These are phyloP conservation scores for Yamadazyma laniorum DNA, from an alignment of 805 yeast species.

Conservation along the genomic window DNA sequence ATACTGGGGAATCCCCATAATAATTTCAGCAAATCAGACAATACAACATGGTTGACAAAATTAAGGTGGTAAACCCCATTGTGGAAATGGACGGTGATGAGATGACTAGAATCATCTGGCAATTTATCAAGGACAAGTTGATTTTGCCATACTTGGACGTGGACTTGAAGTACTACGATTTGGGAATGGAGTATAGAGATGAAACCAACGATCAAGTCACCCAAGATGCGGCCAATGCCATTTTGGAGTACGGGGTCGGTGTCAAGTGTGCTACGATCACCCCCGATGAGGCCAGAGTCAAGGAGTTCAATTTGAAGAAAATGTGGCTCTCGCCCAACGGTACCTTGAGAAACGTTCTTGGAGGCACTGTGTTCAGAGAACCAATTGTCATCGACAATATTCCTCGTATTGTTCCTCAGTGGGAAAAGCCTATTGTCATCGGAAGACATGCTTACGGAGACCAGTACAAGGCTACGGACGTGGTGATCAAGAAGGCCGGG, in stretches of 20 bases:
- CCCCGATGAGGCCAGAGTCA: constrained; percentile 95
- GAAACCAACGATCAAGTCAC: constrained; percentile 87
- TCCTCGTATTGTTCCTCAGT: constrained; percentile 84
- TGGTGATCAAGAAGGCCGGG: constrained; percentile 78
- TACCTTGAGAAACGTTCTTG: constrained; percentile 90
- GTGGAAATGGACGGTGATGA: constrained; percentile 99
- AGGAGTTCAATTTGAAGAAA: constrained; percentile 85
- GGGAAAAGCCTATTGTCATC: constrained; percentile 94
- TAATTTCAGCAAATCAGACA: no score
- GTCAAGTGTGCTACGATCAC: constrained; percentile 98
- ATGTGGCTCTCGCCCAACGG: constrained; percentile 99
- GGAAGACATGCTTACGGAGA: constrained; percentile 98
- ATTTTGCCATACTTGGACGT: constrained; percentile 82
- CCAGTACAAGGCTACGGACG: constrained; percentile 91
- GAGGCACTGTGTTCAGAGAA: constrained; percentile 96
- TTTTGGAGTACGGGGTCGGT: constrained; percentile 84
- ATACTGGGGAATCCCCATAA: not conserved
- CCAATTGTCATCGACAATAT: constrained; percentile 88
- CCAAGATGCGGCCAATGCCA: constrained; percentile 85
- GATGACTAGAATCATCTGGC: constrained; percentile 96
- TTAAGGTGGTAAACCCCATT: constrained; percentile 80
- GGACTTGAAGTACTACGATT: constrained; percentile 88
- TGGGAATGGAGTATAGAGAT: constrained; percentile 85
- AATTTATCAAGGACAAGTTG: constrained; percentile 79
- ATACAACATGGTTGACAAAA: constrained; percentile 40